phyloP scores from a whole-genome alignment of 2,329 filamentous ascomycete species.

The Coniochaeta hoffmannii region DNA sequence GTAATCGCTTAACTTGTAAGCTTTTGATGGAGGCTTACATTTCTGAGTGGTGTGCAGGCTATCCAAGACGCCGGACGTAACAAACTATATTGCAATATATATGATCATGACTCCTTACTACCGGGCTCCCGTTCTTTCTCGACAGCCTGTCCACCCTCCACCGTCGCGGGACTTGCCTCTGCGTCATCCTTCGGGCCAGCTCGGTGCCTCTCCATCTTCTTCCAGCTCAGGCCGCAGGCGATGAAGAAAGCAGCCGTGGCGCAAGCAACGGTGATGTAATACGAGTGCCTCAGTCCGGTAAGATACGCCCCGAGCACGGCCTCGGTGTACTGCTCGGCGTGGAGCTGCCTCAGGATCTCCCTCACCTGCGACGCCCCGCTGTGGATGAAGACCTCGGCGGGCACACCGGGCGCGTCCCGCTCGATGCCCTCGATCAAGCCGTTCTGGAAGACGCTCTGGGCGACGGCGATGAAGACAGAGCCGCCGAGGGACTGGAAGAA shows the following conservation, averaged over 20 bases:
- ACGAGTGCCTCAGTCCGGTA: slow-evolving; percentile 40
- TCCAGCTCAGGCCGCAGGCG: slow-evolving; percentile 40
- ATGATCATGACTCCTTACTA: not conserved
- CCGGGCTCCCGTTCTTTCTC: not conserved
- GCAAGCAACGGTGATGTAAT: slow-evolving; percentile 43
- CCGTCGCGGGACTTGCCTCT: not conserved
- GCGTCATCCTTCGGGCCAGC: not conserved
- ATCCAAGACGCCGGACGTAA: too few relatives aligned
- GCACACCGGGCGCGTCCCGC: slow-evolving; percentile 34
- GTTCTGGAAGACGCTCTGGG: slow-evolving; percentile 62
- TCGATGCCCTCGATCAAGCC: slow-evolving; percentile 46
- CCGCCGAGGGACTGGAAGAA: slow-evolving; percentile 62
- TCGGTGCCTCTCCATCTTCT: slow-evolving; percentile 39
- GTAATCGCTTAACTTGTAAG: too few relatives aligned
- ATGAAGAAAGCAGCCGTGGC: slow-evolving; percentile 37
- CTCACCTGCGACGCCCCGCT: slow-evolving; percentile 44
- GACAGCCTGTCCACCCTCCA: not conserved
- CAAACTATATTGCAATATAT: not conserved
- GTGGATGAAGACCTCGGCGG: slow-evolving; percentile 40
- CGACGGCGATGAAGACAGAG: slow-evolving; percentile 56
- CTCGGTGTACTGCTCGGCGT: slow-evolving; percentile 31
- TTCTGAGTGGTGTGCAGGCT: too few relatives aligned
- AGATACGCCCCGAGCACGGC: slow-evolving; percentile 42
- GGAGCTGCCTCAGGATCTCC: slow-evolving; percentile 31
- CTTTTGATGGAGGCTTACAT: too few relatives aligned